These are phyloP conservation scores for Cordyceps sp. DNA, from an alignment of 2,329 filamentous ascomycete genomes.

Conservation along the genomic window DNA sequence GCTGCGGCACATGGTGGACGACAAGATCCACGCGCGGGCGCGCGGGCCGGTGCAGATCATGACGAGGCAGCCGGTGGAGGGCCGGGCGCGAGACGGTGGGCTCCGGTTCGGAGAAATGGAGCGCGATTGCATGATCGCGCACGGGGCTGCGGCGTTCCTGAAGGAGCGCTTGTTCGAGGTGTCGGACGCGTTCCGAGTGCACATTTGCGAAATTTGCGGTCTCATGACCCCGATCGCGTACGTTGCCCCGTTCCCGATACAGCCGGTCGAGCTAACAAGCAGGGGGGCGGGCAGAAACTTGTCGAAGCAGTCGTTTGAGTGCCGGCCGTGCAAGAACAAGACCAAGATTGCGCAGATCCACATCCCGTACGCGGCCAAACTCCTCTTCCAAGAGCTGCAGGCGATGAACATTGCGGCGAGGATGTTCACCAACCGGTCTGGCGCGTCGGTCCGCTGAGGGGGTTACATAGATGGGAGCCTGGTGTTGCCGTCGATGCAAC, in stretches of 20 bases:
- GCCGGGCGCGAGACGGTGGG: slow-evolving; percentile 94
- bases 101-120: slow-evolving; percentile 99
- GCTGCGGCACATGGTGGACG: slow-evolving; percentile 97
- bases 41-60: slow-evolving; percentile 94
- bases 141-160: slow-evolving; percentile 88
- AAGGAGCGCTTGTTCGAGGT: slow-evolving; percentile 97
- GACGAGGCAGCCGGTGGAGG: slow-evolving; percentile 92
- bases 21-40: slow-evolving; percentile 99
- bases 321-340: slow-evolving; percentile 96
- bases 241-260: slow-evolving; percentile 24
- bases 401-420: slow-evolving; percentile 97
- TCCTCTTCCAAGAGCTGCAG: slow-evolving; percentile 94
- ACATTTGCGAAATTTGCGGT: slow-evolving; percentile 96
- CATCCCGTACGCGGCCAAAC: slow-evolving; percentile 93
- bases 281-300: slow-evolving; percentile 62
- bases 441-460: slow-evolving; percentile 49
- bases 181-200: slow-evolving; percentile 92
- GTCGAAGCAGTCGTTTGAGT: slow-evolving; percentile 91
- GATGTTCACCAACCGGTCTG: slow-evolving; percentile 84
- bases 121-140: slow-evolving; percentile 99
- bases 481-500: neutral
- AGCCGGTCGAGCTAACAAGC: slow-evolving; percentile 14
- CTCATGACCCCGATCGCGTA: slow-evolving; percentile 98
- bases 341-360: slow-evolving; percentile 96
- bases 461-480: neutral